Conservation (phyloP, 2,329 filamentous ascomycete genomes). For the Magnaporthiopsis rhizophila region DNA sequence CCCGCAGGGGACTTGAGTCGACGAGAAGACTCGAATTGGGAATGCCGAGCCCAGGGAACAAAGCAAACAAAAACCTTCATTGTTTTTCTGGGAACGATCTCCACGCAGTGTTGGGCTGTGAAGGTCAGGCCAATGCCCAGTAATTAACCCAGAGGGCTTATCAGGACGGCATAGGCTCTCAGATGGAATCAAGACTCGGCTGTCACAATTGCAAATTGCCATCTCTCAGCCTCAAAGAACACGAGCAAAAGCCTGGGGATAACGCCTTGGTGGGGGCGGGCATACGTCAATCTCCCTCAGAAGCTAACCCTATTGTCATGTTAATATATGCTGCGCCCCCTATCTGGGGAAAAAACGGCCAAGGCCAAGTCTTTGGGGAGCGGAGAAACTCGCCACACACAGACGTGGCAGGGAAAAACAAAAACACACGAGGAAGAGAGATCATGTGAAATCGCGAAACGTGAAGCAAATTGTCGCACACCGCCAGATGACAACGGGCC, state of each 20-base stretch:
- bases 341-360: background rate
- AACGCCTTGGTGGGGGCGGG: background rate
- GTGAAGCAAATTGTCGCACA: background rate
- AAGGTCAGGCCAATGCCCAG: background rate
- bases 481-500: background rate
- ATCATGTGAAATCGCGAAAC: background rate
- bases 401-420: background rate
- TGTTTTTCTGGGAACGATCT: background rate
- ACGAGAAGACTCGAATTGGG: too few species aligned
- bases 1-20: too few species aligned
- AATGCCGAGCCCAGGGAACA: background rate
- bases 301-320: background rate
- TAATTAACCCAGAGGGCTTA: background rate
- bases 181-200: background rate
- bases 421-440: background rate
- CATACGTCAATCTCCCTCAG: background rate
- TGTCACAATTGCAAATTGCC: background rate
- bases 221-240: background rate
- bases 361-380: background rate
- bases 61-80: background rate
- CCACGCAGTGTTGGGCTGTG: background rate
- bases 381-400: background rate
- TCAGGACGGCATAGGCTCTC: background rate
- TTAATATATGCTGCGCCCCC: background rate
- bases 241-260: background rate